Evolutionary conservation across 179 eudicot species (phyloP).

Genomic region (Patellifolia procumbens): DNA sequence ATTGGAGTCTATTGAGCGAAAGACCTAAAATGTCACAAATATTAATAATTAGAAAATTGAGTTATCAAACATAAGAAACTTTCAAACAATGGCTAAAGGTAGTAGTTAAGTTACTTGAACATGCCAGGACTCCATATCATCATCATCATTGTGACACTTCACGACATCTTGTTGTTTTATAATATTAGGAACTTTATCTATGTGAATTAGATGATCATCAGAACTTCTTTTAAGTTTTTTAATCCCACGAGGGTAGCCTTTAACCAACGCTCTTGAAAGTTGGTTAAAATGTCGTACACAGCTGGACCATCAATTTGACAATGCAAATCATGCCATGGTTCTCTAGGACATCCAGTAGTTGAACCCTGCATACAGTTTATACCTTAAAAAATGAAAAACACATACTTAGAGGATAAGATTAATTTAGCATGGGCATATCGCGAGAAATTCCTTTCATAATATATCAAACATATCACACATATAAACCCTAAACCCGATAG

Average conservation of each 20-base stretch:
- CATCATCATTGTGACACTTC: conserved; percentile 20
- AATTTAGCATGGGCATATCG: too few species aligned
- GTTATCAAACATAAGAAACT: neutral
- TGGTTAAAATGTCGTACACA: conserved; percentile 63
- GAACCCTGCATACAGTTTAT: conserved; percentile 40
- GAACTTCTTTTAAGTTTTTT: conserved; percentile 44
- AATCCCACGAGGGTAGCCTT: conserved; percentile 52
- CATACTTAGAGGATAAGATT: too few species aligned
- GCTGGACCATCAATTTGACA: conserved; percentile 77
- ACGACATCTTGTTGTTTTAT: conserved; percentile 41
- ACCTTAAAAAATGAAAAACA: neutral
- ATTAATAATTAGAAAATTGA: neutral
- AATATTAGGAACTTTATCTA: conserved; percentile 56
- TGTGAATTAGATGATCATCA: conserved; percentile 59
- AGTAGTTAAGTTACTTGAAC: conserved; percentile 52
- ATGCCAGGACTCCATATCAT: conserved; percentile 69
- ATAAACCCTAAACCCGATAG: too few species aligned
- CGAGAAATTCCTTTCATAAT: too few species aligned
- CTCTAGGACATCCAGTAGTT: conserved; percentile 67
- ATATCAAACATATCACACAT: too few species aligned
- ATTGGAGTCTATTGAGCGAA: conserved; percentile 83
- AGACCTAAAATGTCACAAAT: conserved; percentile 35
- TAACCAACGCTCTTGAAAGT: conserved; percentile 78
- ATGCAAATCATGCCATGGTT: conserved; percentile 90
- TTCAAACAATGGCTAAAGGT: neutral